These are phyloP conservation scores for Magnolia kwangsiensis DNA, from an alignment of 164 flowering plant genomes.

Conservation along the genomic window DNA sequence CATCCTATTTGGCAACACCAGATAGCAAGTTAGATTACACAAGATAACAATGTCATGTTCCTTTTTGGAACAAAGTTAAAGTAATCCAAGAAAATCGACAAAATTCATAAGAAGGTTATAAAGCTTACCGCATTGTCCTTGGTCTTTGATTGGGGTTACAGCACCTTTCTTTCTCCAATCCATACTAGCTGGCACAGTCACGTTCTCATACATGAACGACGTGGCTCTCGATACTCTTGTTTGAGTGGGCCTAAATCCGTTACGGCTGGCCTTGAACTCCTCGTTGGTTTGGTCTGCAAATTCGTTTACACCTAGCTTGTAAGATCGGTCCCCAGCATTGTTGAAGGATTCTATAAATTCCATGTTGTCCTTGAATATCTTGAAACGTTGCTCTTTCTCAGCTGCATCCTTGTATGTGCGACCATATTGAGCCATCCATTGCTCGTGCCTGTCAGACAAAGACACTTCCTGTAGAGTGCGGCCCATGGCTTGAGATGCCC, in stretches of 20 bases:
- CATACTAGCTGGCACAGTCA: slow-evolving; percentile 11
- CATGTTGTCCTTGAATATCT: not conserved
- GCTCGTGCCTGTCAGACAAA: slow-evolving; percentile 26
- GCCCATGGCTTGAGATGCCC: slow-evolving; percentile 4
- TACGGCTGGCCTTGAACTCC: slow-evolving; percentile 22
- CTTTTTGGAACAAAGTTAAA: too few species aligned
- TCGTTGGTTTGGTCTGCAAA: slow-evolving; percentile 34
- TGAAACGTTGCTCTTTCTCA: not conserved
- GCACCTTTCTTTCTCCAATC: slow-evolving; percentile 41
- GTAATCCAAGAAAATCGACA: too few species aligned
- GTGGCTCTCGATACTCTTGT: not conserved
- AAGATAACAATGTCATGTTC: too few species aligned
- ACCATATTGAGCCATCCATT: slow-evolving; percentile 21
- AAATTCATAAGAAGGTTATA: too few species aligned
- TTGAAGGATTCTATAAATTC: not conserved
- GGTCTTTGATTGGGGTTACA: slow-evolving; percentile 11
- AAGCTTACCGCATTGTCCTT: too few species aligned
- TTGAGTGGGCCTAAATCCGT: slow-evolving; percentile 8
- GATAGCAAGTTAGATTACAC: not conserved
- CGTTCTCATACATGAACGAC: slow-evolving; percentile 7
- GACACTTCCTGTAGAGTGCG: not conserved
- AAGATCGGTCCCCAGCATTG: not conserved
- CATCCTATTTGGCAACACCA: not conserved
- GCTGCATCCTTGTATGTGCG: not conserved
- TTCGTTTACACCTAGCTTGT: slow-evolving; percentile 22